Evolutionary conservation across 78 protist genomes (phyloP).

Genomic region (Chrysochromulina parva): DNA sequence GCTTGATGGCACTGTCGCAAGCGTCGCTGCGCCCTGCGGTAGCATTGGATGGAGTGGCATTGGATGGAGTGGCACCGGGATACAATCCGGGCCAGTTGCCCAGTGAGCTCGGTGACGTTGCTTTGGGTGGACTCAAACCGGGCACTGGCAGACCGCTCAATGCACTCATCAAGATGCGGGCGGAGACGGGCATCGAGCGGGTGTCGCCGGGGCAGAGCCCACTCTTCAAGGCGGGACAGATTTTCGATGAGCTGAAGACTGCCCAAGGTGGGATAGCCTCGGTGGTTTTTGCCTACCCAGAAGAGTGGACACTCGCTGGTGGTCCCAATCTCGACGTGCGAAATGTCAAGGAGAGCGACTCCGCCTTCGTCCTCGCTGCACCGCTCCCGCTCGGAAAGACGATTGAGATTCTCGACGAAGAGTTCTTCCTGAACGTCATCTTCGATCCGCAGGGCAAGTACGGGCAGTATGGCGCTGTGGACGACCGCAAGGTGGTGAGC

Average conservation of each 20-base stretch:
- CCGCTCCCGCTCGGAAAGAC: background rate
- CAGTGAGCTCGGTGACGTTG: too few relatives aligned
- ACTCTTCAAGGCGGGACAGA: background rate
- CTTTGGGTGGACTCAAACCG: too few relatives aligned
- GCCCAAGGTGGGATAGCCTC: background rate
- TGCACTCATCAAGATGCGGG: background rate
- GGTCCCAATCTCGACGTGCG: constrained; percentile 16
- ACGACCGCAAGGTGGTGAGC: background rate
- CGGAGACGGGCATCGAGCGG: background rate
- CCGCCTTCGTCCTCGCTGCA: background rate
- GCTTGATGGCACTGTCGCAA: too few relatives aligned
- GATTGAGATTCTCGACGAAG: background rate
- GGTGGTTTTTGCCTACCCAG: background rate
- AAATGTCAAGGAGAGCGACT: background rate
- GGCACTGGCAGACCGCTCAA: too few relatives aligned
- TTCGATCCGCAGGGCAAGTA: constrained; percentile 3
- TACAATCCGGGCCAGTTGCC: too few relatives aligned
- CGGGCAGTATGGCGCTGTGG: background rate
- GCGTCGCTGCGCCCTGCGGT: too few relatives aligned
- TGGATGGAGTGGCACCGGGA: too few relatives aligned
- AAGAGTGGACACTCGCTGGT: background rate
- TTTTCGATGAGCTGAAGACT: background rate
- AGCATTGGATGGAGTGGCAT: too few relatives aligned
- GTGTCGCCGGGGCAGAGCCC: background rate
- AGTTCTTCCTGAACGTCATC: background rate